phyloP scores from a whole-genome alignment of 257 asterid species.

The Petunia secreta region DNA sequence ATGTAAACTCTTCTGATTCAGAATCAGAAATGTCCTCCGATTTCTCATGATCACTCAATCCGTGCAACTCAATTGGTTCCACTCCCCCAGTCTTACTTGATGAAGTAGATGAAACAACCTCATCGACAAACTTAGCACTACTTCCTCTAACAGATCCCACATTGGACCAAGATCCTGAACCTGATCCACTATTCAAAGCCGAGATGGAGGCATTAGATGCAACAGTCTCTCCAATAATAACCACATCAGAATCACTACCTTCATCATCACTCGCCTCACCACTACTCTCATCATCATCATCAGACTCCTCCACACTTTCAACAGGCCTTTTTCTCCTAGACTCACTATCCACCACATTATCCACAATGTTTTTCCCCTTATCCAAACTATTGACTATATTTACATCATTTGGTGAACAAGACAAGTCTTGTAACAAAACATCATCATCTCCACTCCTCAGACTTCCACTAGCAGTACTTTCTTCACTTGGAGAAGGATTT shows the following conservation, averaged over 20 bases:
- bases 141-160: conserved; percentile 3
- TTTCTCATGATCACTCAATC: neutral
- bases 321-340: neutral
- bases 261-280: neutral
- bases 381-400: neutral
- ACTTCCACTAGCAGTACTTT: too few species aligned
- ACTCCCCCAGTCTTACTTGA: neutral
- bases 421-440: too few species aligned
- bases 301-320: neutral
- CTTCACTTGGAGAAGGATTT: too few species aligned
- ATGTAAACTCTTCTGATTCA: neutral
- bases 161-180: conserved; percentile 29
- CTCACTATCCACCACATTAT: conserved; percentile 2
- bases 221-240: neutral
- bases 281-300: neutral
- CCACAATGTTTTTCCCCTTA: neutral
- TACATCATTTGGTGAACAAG: neutral
- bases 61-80: neutral
- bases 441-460: too few species aligned
- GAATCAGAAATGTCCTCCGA: neutral
- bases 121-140: conserved; percentile 12
- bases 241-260: neutral
- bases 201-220: neutral
- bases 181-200: neutral
- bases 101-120: conserved; percentile 33